phyloP scores from a whole-genome alignment of 306 rosid genomes.

The Luffa aegyptiaca region DNA sequence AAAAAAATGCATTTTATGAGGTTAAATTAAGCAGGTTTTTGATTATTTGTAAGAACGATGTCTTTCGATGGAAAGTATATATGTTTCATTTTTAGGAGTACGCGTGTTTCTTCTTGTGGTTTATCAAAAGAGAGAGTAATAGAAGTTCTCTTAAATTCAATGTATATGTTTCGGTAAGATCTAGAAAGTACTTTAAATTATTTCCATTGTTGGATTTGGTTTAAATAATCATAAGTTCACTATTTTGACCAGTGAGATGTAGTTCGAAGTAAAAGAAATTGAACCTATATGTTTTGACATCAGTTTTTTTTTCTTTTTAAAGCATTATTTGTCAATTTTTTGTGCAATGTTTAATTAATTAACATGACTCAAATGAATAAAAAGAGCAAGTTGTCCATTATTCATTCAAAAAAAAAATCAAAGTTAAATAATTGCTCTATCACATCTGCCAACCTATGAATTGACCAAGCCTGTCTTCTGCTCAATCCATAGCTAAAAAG shows the following conservation, averaged over 20 bases:
- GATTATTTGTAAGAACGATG: not conserved
- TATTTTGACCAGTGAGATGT: too few species aligned
- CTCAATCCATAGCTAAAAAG: not conserved
- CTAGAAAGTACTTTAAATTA: too few species aligned
- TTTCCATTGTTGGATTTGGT: too few species aligned
- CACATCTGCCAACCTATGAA: conserved; percentile 2
- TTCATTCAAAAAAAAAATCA: not conserved
- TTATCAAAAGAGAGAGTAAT: too few species aligned
- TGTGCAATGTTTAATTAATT: not conserved
- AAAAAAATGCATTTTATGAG: not conserved
- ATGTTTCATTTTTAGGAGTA: not conserved
- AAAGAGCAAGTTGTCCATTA: not conserved
- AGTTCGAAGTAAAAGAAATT: too few species aligned
- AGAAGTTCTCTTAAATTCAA: not conserved
- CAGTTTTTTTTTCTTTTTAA: too few species aligned
- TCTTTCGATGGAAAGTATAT: too few species aligned
- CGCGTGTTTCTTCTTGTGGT: not conserved
- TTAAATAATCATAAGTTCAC: too few species aligned
- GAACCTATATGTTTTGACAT: too few species aligned
- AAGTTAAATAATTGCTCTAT: not conserved
- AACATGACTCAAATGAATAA: not conserved
- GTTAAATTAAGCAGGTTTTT: not conserved
- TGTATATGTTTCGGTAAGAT: too few species aligned
- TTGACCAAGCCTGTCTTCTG: not conserved
- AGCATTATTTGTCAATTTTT: too few species aligned